A percentile compares a stretch with the other conserved stretches of the same genome.
Evolutionary conservation across 2,329 filamentous ascomycete genomes (phyloP).

Genomic region (Penicillium sp.): DNA sequence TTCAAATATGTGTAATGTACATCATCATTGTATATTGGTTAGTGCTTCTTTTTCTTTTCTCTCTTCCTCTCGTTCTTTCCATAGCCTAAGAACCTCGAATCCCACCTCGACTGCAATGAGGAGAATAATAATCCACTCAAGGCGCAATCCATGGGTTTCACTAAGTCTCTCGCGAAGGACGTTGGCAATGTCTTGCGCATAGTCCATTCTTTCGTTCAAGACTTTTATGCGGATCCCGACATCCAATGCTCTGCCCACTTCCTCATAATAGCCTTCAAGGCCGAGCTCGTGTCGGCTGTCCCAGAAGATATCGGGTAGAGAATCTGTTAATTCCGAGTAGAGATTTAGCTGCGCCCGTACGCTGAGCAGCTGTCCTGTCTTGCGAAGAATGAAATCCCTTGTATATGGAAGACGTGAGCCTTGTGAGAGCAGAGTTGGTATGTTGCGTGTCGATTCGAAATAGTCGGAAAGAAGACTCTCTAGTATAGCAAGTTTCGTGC

Average conservation of each 20-base stretch:
- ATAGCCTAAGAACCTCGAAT: conserved; percentile 75
- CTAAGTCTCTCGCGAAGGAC: conserved; percentile 84
- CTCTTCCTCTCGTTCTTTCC: conserved; percentile 55
- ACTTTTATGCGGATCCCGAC: conserved; percentile 87
- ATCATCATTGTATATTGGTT: not conserved
- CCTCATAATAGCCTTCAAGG: conserved; percentile 90
- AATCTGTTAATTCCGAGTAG: conserved; percentile 94
- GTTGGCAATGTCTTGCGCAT: conserved; percentile 89
- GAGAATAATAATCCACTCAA: conserved; percentile 95
- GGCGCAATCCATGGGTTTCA: conserved; percentile 79
- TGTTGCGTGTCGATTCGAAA: conserved; percentile 78
- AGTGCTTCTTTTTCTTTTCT: conserved; percentile 20
- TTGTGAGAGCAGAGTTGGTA: conserved; percentile 71
- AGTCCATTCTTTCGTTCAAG: conserved; percentile 96
- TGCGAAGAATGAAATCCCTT: conserved; percentile 78
- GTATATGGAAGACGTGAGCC: conserved; percentile 62
- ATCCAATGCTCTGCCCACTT: conserved; percentile 84
- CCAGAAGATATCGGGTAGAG: conserved; percentile 95
- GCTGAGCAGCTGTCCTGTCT: conserved; percentile 86
- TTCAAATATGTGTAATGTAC: conserved; percentile 1
- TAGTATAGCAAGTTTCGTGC: conserved; percentile 88
- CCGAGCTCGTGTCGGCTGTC: conserved; percentile 84
- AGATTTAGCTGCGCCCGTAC: conserved; percentile 91
- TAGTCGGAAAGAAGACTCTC: conserved; percentile 79
- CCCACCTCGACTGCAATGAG: conserved; percentile 89